Percentiles rank a stretch among this genome's conserved stretches.
phyloP scores from a whole-genome alignment of 805 yeast genomes.

The Candida patagonica region DNA sequence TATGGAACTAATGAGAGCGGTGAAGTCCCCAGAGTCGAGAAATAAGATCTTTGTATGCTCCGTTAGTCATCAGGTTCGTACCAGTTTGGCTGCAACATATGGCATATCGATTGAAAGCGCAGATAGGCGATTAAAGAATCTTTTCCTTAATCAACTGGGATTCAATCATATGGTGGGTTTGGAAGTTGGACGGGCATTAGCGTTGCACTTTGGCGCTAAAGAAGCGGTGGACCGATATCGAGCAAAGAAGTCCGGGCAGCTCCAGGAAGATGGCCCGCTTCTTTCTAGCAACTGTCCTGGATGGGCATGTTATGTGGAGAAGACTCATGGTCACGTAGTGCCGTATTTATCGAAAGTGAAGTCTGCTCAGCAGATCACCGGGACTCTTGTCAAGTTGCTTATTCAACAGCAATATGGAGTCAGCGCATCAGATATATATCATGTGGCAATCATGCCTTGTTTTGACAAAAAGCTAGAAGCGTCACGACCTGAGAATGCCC shows the following conservation, averaged over 20 bases:
- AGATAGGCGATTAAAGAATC: slow-evolving; percentile 51
- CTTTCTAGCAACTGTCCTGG: slow-evolving; percentile 86
- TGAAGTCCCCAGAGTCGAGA: slow-evolving; percentile 28
- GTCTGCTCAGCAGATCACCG: slow-evolving; percentile 92
- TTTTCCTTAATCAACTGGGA: slow-evolving; percentile 54
- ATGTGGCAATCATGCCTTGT: slow-evolving; percentile 89
- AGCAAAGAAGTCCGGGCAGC: neutral
- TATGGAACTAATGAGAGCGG: slow-evolving; percentile 56
- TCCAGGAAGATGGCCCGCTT: slow-evolving; percentile 34
- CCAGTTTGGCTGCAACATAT: slow-evolving; percentile 67
- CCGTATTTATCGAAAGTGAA: slow-evolving; percentile 64
- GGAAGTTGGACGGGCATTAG: slow-evolving; percentile 66
- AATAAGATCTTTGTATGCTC: slow-evolving; percentile 56
- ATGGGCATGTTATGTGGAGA: slow-evolving; percentile 91
- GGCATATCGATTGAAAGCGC: slow-evolving; percentile 41
- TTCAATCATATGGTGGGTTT: slow-evolving; percentile 75
- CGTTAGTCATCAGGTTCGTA: slow-evolving; percentile 77
- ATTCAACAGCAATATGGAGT: slow-evolving; percentile 30
- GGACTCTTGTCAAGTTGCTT: slow-evolving; percentile 56
- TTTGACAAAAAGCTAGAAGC: slow-evolving; percentile 95
- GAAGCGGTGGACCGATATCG: slow-evolving; percentile 25
- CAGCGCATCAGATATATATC: slow-evolving; percentile 43
- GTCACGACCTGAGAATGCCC: slow-evolving; percentile 60
- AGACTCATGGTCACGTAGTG: slow-evolving; percentile 81
- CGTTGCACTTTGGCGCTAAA: slow-evolving; percentile 42